Evolutionary conservation across 2,329 filamentous ascomycete genomes (phyloP).

Genomic region (Epichloe gansuensis): DNA sequence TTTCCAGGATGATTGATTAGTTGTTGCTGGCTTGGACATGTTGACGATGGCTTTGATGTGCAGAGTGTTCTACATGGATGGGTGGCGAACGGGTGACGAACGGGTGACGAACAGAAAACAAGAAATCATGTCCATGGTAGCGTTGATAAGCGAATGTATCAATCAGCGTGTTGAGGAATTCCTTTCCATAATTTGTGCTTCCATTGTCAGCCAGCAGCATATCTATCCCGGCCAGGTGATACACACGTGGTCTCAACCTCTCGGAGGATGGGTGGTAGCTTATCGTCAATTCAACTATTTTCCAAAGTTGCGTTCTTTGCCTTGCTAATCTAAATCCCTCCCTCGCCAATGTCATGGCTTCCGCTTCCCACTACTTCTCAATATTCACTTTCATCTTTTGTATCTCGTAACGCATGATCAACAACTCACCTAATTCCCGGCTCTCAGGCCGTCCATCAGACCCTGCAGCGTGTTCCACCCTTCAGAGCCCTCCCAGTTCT

Average conservation of each 20-base stretch:
- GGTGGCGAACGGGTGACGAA: background rate
- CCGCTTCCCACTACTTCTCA: too few species aligned
- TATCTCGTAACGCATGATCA: background rate
- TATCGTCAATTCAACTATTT: too few species aligned
- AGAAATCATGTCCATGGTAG: background rate
- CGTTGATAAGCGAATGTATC: background rate
- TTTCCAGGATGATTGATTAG: background rate
- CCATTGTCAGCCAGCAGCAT: background rate
- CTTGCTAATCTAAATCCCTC: too few species aligned
- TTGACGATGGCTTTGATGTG: background rate
- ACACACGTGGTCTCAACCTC: too few species aligned
- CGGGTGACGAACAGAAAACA: background rate
- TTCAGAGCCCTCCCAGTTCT: slow-evolving; percentile 66
- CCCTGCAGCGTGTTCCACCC: slow-evolving; percentile 53
- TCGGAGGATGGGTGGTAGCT: too few species aligned
- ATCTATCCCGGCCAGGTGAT: too few species aligned
- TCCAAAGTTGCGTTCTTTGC: too few species aligned
- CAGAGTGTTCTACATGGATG: background rate
- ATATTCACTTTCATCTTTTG: background rate
- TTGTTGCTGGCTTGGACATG: background rate
- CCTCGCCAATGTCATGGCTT: too few species aligned
- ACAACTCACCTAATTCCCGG: slow-evolving; percentile 6
- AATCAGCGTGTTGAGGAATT: background rate
- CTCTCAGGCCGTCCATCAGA: slow-evolving; percentile 42
- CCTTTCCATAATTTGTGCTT: background rate